These are phyloP conservation scores for Teunomyces stri DNA, from an alignment of 805 yeast species.

Conservation along the genomic window DNA sequence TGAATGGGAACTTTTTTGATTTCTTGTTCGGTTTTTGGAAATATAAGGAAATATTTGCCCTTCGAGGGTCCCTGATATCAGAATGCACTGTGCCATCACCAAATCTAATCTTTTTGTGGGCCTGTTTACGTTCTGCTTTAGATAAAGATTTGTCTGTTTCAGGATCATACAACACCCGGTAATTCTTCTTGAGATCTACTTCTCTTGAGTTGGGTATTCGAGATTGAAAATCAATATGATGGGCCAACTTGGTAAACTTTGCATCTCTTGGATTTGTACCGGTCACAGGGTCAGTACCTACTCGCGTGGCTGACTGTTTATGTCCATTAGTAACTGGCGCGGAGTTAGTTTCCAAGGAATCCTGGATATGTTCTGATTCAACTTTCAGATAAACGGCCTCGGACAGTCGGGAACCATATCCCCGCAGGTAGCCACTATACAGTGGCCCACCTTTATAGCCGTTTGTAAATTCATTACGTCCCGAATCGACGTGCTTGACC, in stretches of 20 bases:
- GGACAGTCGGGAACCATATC: not conserved
- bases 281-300: slow-evolving; percentile 32
- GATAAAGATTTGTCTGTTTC: slow-evolving; percentile 35
- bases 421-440: not conserved
- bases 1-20: slow-evolving; percentile 41
- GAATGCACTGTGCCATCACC: slow-evolving; percentile 16
- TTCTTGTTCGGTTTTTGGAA: slow-evolving; percentile 37
- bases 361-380: not conserved
- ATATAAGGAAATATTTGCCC: slow-evolving; percentile 21
- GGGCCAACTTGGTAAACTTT: slow-evolving; percentile 27
- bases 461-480: not conserved
- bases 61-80: slow-evolving; percentile 43
- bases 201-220: slow-evolving; percentile 9
- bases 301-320: not conserved
- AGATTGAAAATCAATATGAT: slow-evolving; percentile 22
- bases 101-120: slow-evolving; percentile 40
- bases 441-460: not conserved
- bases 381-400: not conserved
- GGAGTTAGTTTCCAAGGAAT: not conserved
- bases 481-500: slow-evolving; percentile 2
- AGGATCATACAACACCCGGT: slow-evolving; percentile 51
- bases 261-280: slow-evolving; percentile 33
- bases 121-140: slow-evolving; percentile 30
- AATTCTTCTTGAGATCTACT: slow-evolving; percentile 25
- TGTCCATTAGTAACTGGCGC: not conserved